phyloP scores from a whole-genome alignment of 2,329 filamentous ascomycete genomes.

The Blastomyces emzantsi region DNA sequence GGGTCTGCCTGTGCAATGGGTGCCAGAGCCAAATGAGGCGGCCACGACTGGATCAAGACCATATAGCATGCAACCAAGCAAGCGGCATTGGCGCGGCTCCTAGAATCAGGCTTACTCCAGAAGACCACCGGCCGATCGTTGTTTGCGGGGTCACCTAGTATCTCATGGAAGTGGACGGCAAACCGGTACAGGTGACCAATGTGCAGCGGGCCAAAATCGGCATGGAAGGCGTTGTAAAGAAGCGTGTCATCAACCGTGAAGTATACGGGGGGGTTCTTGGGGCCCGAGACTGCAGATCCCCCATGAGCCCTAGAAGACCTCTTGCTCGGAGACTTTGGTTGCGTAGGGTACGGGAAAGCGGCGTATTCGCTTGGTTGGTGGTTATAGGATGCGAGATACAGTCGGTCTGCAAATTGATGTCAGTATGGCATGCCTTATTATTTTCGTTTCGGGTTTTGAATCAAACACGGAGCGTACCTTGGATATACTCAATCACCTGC shows the following conservation, averaged over 20 bases:
- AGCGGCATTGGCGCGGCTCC: conserved; percentile 82
- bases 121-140: conserved; percentile 87
- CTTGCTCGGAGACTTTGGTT: conserved; percentile 62
- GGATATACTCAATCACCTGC: conserved; percentile 92
- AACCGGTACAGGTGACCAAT: conserved; percentile 97
- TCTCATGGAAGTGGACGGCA: conserved; percentile 90
- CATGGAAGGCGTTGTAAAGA: conserved; percentile 96
- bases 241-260: conserved; percentile 90
- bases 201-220: conserved; percentile 95
- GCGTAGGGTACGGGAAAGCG: conserved; percentile 69
- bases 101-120: conserved; percentile 85
- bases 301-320: conserved; percentile 54
- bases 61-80: conserved; percentile 97
- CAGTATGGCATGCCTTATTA: background rate
- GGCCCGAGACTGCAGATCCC: conserved; percentile 41
- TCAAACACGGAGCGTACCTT: conserved; percentile 53
- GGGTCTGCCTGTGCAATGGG: conserved; percentile 96
- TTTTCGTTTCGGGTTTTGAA: background rate
- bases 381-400: conserved; percentile 90
- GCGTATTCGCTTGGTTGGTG: conserved; percentile 72
- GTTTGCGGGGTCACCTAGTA: conserved; percentile 83
- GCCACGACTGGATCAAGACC: conserved; percentile 97
- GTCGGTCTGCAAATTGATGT: conserved; percentile 51
- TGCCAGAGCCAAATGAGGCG: conserved; percentile 86
- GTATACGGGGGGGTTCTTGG: conserved; percentile 65